phyloP scores from a whole-genome alignment of 73 alveolate species.

The Paramecium sexaurelia region DNA sequence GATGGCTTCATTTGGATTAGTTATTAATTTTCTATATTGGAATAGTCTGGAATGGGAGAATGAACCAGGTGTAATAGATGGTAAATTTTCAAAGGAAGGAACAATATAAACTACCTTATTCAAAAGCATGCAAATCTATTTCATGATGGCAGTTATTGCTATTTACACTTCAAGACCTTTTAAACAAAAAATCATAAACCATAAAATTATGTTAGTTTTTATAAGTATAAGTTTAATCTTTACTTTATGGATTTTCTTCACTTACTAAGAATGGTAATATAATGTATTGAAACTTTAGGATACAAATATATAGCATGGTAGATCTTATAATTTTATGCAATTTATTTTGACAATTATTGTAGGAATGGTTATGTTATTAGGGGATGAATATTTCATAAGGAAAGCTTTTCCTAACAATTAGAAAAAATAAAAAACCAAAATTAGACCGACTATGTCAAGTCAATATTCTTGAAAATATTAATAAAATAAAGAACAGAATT shows the following conservation, averaged over 20 bases:
- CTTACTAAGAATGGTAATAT: constrained; percentile 6
- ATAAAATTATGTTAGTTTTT: background rate
- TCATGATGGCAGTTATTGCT: constrained; percentile 18
- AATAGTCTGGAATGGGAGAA: constrained; percentile 40
- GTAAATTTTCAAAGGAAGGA: constrained; percentile 54
- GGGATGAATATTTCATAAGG: constrained; percentile 16
- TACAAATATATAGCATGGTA: background rate
- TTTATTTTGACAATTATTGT: background rate
- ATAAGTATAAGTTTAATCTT: background rate
- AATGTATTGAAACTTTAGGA: background rate
- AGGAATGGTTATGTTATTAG: constrained; percentile 21
- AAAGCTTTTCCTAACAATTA: background rate
- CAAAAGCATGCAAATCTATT: constrained; percentile 1
- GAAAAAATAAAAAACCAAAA: background rate
- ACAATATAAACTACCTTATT: constrained; percentile 27
- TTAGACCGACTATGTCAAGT: background rate
- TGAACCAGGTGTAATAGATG: constrained; percentile 6
- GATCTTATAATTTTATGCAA: background rate
- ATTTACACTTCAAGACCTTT: constrained; percentile 55
- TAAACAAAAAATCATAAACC: background rate
- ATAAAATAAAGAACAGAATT: background rate
- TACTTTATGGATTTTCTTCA: background rate
- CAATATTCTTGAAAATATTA: background rate
- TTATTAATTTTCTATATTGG: constrained; percentile 4
- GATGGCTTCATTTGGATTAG: background rate